Evolutionary conservation across 345 rosid species (phyloP).

Genomic region (Heritiera littoralis): DNA sequence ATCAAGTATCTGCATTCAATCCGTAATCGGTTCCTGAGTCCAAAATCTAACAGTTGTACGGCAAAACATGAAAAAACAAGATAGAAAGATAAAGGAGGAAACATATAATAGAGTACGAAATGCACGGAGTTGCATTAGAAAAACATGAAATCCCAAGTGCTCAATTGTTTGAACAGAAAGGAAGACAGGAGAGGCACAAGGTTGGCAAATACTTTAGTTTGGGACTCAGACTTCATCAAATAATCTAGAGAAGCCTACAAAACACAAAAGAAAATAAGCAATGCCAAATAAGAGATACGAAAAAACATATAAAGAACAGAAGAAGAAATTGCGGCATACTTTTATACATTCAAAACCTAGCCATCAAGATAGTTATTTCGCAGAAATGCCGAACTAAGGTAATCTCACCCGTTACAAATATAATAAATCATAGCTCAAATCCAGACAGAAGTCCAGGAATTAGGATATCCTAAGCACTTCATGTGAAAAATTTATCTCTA

Average conservation of each 20-base stretch:
- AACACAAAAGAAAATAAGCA: not conserved
- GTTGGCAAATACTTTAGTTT: not conserved
- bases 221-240: too few species aligned
- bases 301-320: not conserved
- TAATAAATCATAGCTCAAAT: not conserved
- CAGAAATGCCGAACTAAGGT: not conserved
- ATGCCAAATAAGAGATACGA: not conserved
- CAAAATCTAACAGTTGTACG: not conserved
- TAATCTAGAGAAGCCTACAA: not conserved
- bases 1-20: constrained; percentile 65
- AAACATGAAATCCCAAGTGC: constrained; percentile 12
- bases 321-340: not conserved
- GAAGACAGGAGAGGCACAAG: not conserved
- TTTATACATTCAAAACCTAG: not conserved
- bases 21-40: not conserved
- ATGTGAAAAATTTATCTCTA: not conserved
- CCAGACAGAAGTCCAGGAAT: not conserved
- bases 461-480: not conserved
- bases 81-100: not conserved
- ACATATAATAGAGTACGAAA: not conserved
- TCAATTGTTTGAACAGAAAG: not conserved
- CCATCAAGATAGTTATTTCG: not conserved
- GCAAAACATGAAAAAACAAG: not conserved
- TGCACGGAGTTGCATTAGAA: not conserved
- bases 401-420: not conserved